Conservation (phyloP, 176 grass and related monocot species). For the Microstegium vimineum region DNA sequence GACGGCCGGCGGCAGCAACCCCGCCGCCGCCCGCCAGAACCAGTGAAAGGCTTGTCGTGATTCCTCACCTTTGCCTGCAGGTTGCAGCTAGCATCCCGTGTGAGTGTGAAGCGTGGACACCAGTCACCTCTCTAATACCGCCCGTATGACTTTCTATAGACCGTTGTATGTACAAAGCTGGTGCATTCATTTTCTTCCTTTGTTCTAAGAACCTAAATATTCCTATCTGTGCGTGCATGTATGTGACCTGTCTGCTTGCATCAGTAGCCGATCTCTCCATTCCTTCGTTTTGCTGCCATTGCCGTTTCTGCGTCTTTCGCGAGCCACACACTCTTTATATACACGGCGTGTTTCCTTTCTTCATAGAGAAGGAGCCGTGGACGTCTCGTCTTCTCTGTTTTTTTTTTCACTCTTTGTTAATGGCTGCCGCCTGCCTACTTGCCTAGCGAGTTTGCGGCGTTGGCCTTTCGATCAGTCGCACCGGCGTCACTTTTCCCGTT, state of each 20-base stretch:
- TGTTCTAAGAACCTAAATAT: not conserved
- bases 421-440: not conserved
- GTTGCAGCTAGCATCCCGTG: not conserved
- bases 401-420: not conserved
- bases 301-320: not conserved
- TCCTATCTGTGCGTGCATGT: too few species aligned
- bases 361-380: not conserved
- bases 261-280: not conserved
- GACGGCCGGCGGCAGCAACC: not conserved
- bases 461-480: not conserved
- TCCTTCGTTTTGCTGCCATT: not conserved
- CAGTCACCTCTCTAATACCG: too few species aligned
- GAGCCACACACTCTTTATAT: not conserved
- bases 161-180: slow-evolving; percentile 7
- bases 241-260: not conserved
- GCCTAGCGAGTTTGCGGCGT: too few species aligned
- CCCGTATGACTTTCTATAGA: not conserved
- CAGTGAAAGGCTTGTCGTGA: slow-evolving; percentile 25
- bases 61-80: not conserved
- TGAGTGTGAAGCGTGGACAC: not conserved
- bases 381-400: not conserved
- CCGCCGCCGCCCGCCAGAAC: not conserved
- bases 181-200: not conserved
- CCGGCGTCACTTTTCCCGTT: not conserved
- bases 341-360: not conserved